Conservation (phyloP, 345 rosid genomes). For the Punica granatum region DNA sequence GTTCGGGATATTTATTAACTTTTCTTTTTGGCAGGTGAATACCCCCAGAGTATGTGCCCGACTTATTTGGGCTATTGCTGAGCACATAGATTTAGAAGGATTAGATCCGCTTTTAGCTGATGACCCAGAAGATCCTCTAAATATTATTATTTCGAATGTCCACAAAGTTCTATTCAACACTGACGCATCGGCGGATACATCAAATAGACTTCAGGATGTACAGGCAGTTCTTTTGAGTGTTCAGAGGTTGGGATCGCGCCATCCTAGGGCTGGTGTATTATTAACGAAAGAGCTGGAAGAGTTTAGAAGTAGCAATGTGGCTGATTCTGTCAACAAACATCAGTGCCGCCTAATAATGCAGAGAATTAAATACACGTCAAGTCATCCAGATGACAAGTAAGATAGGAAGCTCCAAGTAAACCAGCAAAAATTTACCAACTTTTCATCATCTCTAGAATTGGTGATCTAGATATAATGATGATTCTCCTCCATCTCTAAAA, state of each 20-base stretch:
- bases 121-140: conserved; percentile 91
- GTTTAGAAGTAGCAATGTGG: conserved; percentile 63
- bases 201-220: conserved; percentile 89
- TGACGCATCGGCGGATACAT: conserved; percentile 65
- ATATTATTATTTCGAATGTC: conserved; percentile 70
- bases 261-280: conserved; percentile 71
- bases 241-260: conserved; percentile 87
- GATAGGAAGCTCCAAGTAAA: conserved; percentile 5
- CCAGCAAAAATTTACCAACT: not conserved
- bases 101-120: conserved; percentile 98
- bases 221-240: conserved; percentile 88
- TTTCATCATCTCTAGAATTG: not conserved
- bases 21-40: conserved; percentile 52
- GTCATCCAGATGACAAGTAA: conserved; percentile 68
- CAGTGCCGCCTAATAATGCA: conserved; percentile 88
- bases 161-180: conserved; percentile 80
- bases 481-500: not conserved
- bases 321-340: conserved; percentile 94
- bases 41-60: conserved; percentile 70
- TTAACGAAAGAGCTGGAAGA: conserved; percentile 90
- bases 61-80: conserved; percentile 83
- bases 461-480: not conserved
- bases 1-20: not conserved
- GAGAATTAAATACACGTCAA: conserved; percentile 72
- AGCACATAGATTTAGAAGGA: conserved; percentile 92